Conservation (phyloP, 2,329 filamentous ascomycete species). For the Sclerotiophoma versabilis region DNA sequence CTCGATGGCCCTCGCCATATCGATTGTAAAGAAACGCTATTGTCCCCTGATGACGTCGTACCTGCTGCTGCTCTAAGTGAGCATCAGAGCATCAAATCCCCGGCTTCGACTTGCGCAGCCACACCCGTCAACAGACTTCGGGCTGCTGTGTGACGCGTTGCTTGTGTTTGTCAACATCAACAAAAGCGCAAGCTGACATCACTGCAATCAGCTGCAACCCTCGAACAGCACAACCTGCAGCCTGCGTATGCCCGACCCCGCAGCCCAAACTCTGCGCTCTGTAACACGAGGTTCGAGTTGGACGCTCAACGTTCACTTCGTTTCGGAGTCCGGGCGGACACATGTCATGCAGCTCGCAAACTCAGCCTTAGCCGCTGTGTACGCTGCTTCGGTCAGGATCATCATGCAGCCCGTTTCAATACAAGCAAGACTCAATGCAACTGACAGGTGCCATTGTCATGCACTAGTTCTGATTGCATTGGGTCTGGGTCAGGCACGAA, state of each 20-base stretch:
- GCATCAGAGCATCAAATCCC: background rate
- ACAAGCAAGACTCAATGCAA: conserved; percentile 3
- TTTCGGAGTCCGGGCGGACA: conserved; percentile 8
- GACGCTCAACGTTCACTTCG: conserved; percentile 1
- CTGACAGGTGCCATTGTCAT: conserved; percentile 11
- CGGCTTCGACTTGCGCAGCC: background rate
- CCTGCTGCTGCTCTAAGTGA: background rate
- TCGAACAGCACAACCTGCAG: background rate
- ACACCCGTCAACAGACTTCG: conserved; percentile 1
- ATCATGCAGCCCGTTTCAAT: conserved; percentile 10
- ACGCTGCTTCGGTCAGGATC: conserved; percentile 1
- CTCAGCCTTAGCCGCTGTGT: conserved; percentile 16
- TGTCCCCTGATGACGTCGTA: background rate
- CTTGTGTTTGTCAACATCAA: conserved; percentile 16
- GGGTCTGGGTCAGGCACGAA: conserved; percentile 14
- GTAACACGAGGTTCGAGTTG: conserved; percentile 2
- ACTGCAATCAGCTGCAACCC: background rate
- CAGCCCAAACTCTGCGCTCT: background rate
- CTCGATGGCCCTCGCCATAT: conserved; percentile 4
- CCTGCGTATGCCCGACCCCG: conserved; percentile 3
- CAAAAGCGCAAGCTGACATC: conserved; percentile 11
- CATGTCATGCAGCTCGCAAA: conserved; percentile 11
- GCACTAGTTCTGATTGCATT: conserved; percentile 2
- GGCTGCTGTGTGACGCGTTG: conserved; percentile 7
- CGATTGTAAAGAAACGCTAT: conserved; percentile 4